phyloP scores from a whole-genome alignment of 805 yeast species.

The Lachancea sp. region DNA sequence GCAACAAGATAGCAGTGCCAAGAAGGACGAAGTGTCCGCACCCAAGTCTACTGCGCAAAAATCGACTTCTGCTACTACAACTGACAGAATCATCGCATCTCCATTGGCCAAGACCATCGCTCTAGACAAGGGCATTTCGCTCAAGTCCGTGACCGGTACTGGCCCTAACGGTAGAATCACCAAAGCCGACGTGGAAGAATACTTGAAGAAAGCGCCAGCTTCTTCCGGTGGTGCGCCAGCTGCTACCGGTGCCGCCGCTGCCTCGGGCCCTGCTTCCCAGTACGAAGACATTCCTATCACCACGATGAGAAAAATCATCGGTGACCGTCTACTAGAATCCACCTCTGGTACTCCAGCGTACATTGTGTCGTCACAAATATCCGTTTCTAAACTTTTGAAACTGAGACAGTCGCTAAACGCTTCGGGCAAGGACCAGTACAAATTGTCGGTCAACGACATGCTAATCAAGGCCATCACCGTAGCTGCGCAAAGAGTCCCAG shows the following conservation, averaged over 20 bases:
- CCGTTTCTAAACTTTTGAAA: conserved; percentile 85
- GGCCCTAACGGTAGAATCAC: conserved; percentile 95
- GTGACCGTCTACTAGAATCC: conserved; percentile 78
- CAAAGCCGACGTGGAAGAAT: conserved; percentile 81
- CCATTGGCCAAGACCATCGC: conserved; percentile 94
- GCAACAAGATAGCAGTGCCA: conserved; percentile 36
- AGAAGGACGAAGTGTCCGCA: conserved; percentile 30
- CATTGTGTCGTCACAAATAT: conserved; percentile 79
- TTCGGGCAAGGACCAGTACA: conserved; percentile 77
- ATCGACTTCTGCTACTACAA: conserved; percentile 34
- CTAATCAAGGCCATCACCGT: conserved; percentile 89
- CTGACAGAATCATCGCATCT: conserved; percentile 81
- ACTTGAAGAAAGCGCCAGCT: conserved; percentile 36
- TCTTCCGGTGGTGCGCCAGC: conserved; percentile 34
- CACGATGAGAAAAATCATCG: conserved; percentile 90
- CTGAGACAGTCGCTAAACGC: conserved; percentile 86
- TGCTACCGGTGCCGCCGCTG: conserved; percentile 39
- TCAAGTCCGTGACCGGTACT: conserved; percentile 79
- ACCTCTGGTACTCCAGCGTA: conserved; percentile 86
- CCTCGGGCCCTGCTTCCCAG: conserved; percentile 45
- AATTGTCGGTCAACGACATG: conserved; percentile 88
- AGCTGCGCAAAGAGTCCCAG: conserved; percentile 87
- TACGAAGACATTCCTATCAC: conserved; percentile 82
- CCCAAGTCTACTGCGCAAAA: conserved; percentile 13
- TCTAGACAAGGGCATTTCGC: conserved; percentile 81